Percentiles rank a stretch among this genome's conserved stretches.
These are phyloP conservation scores for Brassica carinata DNA, from an alignment of 345 rosid species.

Conservation along the genomic window DNA sequence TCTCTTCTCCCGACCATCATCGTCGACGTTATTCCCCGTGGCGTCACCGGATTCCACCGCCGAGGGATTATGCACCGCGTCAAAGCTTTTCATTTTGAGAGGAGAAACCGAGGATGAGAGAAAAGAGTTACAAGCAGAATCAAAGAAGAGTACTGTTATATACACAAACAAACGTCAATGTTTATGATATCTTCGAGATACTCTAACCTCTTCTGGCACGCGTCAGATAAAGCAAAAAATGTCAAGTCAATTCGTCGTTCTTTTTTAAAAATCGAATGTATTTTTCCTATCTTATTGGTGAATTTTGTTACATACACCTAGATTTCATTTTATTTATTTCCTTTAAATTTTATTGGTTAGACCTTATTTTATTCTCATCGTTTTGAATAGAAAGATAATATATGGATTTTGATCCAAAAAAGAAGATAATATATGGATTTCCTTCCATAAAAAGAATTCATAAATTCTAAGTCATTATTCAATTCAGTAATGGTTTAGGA, in stretches of 20 bases:
- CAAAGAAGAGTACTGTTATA: neutral
- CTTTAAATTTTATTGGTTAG: neutral
- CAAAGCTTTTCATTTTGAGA: constrained; percentile 3
- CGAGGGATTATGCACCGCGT: neutral
- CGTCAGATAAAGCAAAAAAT: neutral
- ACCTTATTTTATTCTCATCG: neutral
- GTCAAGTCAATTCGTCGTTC: neutral
- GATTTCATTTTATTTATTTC: neutral
- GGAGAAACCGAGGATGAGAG: neutral
- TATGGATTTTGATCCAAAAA: neutral
- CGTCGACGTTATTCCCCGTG: constrained; percentile 64
- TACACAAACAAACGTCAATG: neutral
- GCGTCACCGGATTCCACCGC: constrained; percentile 12
- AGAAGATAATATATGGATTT: neutral
- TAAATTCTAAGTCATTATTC: neutral
- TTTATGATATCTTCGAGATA: neutral
- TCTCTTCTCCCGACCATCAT: constrained; percentile 71
- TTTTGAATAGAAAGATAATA: neutral
- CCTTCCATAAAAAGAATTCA: neutral
- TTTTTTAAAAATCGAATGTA: neutral
- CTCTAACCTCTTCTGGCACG: neutral
- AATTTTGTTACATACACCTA: neutral
- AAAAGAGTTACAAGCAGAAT: neutral
- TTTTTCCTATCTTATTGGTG: neutral
- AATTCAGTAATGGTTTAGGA: neutral